A percentile compares a stretch with the other conserved stretches of the same genome.
Evolutionary conservation across 1,284 basidiomycete genomes (phyloP).

Genomic region (Gomphus bonarii): DNA sequence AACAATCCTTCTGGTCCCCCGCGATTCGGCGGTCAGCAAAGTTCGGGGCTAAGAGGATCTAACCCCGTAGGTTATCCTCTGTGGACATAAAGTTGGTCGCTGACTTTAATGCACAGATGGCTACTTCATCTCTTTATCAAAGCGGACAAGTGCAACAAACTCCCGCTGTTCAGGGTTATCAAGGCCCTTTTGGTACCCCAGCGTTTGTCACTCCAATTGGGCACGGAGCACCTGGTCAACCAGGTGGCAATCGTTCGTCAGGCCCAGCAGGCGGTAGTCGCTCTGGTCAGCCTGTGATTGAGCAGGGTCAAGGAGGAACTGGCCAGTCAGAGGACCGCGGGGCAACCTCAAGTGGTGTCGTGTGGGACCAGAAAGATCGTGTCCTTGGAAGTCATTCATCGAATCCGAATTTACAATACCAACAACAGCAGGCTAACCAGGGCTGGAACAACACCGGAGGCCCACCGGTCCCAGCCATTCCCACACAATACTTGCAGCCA

Average conservation of each 20-base stretch:
- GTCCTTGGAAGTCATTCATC: slow-evolving; percentile 45
- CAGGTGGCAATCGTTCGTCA: background rate
- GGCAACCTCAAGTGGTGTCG: slow-evolving; percentile 28
- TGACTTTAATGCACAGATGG: background rate
- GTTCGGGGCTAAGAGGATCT: background rate
- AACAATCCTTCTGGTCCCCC: slow-evolving; percentile 31
- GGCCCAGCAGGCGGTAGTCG: slow-evolving; percentile 1
- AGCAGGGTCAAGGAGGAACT: slow-evolving; percentile 22
- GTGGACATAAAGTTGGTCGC: slow-evolving; percentile 2
- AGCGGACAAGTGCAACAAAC: slow-evolving; percentile 10
- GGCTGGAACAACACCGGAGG: slow-evolving; percentile 24
- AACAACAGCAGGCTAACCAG: slow-evolving; percentile 35
- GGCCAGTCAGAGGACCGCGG: slow-evolving; percentile 28
- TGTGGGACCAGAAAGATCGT: slow-evolving; percentile 57
- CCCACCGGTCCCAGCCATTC: slow-evolving; percentile 61
- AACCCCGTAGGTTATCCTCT: background rate
- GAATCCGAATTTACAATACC: slow-evolving; percentile 57
- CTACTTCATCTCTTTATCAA: background rate
- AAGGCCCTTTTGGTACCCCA: slow-evolving; percentile 12
- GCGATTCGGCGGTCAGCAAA: slow-evolving; percentile 41
- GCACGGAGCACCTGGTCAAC: slow-evolving; percentile 24
- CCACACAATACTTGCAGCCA: slow-evolving; percentile 54
- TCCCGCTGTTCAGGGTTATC: slow-evolving; percentile 18
- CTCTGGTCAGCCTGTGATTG: slow-evolving; percentile 20
- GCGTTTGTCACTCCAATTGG: slow-evolving; percentile 39